Evolutionary conservation across 805 yeast species (phyloP), one percentile per base, ranked within the genome.

Genomic region (Myxozyma neglecta): DNA sequence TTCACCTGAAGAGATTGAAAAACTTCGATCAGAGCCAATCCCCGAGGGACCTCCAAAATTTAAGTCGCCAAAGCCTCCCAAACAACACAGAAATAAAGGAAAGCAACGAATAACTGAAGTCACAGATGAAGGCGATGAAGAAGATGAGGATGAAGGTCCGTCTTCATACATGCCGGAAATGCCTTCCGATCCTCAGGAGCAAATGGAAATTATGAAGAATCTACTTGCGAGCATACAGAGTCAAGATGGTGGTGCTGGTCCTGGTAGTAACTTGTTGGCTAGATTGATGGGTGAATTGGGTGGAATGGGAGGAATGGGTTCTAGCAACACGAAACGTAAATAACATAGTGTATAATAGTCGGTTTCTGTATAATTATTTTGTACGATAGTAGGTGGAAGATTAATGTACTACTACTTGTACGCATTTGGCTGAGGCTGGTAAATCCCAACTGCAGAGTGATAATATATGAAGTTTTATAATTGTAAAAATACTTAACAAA

Each of bases 1-100:
- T 62, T 70, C 77, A 0, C 78, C 79, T 16, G 80, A 77, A 5
- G 82, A 83, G 18, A 67, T 85, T 9, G 81, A 77, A 42, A 65
- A 71, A 7, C 74, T 75, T 56, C 71, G 79, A 66, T 70, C 64
- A 58, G 72, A 43, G 13, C 56, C 63, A 16, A 36, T 37, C 14
- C 53, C 56, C 9, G 53, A 24, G n/a, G 50, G 49, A 20, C 13
- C 14, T 14, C 32, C 50, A n/a, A 24, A 18, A 8, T 16, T 16
- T 13, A 35, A 14, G 24, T n/a, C 34, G 29, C 14, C 53, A 20
- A 44, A 29, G 14, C 16, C 47, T 36, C 39, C 46, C n/a, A 35
- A 43, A n/a, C 44, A n/a, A 10, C 37, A 44, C 14, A 29, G 29
- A 34, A 13, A 10, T 13, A 42, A 48, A 14, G 14, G 35, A 44